A percentile compares a stretch with the other conserved stretches of the same genome.
Conservation (phyloP, 2,329 filamentous ascomycete species). For the Diaporthe australafricana region DNA sequence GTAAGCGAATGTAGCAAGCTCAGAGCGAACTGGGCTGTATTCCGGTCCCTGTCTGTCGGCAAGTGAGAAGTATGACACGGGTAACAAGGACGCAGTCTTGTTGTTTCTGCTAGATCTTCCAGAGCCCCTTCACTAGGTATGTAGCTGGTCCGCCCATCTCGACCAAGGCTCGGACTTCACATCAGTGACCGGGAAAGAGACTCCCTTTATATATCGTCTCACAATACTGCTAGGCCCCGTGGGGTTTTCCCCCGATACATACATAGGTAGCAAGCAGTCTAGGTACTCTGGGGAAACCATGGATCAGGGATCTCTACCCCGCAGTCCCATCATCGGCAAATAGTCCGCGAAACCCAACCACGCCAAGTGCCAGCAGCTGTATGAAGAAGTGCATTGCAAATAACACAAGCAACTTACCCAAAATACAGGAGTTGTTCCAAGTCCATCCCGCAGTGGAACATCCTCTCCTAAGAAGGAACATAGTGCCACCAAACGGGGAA, state of each 20-base stretch:
- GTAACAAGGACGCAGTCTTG: background rate
- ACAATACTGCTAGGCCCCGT: background rate
- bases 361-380: background rate
- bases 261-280: no score
- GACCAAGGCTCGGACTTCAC: background rate
- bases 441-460: no score
- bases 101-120: background rate
- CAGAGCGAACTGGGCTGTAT: background rate
- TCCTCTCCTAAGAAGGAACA: no score
- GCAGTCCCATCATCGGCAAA: constrained; percentile 19
- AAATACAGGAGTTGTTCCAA: no score
- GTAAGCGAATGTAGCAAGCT: background rate
- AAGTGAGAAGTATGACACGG: background rate
- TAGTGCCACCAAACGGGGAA: no score
- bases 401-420: no score
- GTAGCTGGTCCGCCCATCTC: background rate
- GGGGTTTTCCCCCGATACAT: background rate
- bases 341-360: background rate
- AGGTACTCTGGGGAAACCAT: constrained; percentile 1
- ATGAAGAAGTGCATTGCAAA: no score
- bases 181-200: constrained; percentile 6
- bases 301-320: constrained; percentile 14
- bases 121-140: no score
- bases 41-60: background rate
- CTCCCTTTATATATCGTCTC: background rate